A percentile compares a stretch with the other conserved stretches of the same genome.
Conservation (phyloP, 176 grass and related monocot genomes). For the Urochloa ruziziensis region DNA sequence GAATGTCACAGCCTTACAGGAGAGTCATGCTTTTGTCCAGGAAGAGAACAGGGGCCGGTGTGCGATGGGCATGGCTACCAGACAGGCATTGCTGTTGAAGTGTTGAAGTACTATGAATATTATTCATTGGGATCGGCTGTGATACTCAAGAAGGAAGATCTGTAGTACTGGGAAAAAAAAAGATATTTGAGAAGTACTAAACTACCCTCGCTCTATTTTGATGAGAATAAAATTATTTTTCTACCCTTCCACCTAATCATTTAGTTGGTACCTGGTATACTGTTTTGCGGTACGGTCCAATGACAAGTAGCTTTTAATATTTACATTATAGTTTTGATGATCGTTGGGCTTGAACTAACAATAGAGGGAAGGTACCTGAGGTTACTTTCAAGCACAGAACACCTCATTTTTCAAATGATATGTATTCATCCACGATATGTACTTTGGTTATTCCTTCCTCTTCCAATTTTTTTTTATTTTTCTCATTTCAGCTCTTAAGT, state of each 20-base stretch:
- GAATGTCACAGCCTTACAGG: not conserved
- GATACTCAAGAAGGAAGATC: not conserved
- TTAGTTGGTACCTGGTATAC: not conserved
- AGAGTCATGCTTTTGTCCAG: not conserved
- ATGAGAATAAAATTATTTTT: not conserved
- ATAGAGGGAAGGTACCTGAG: not conserved
- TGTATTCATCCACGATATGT: not conserved
- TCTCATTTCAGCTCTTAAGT: not conserved
- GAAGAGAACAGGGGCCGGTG: not conserved
- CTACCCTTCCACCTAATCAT: not conserved
- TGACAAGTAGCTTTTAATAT: not conserved
- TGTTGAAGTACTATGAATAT: not conserved
- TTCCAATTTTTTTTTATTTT: constrained; percentile 7
- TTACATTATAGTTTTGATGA: not conserved
- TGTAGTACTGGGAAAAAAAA: not conserved
- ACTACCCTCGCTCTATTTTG: not conserved
- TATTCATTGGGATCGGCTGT: not conserved
- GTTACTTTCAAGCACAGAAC: not conserved
- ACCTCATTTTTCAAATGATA: not conserved
- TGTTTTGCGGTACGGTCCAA: not conserved
- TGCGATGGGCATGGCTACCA: not conserved
- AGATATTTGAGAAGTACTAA: not conserved
- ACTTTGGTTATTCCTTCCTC: not conserved
- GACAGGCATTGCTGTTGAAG: not conserved
- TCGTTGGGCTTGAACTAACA: not conserved